These are phyloP conservation scores for Penicillium aurantiogriseum DNA, from an alignment of 2,329 filamentous ascomycete species.

Conservation along the genomic window DNA sequence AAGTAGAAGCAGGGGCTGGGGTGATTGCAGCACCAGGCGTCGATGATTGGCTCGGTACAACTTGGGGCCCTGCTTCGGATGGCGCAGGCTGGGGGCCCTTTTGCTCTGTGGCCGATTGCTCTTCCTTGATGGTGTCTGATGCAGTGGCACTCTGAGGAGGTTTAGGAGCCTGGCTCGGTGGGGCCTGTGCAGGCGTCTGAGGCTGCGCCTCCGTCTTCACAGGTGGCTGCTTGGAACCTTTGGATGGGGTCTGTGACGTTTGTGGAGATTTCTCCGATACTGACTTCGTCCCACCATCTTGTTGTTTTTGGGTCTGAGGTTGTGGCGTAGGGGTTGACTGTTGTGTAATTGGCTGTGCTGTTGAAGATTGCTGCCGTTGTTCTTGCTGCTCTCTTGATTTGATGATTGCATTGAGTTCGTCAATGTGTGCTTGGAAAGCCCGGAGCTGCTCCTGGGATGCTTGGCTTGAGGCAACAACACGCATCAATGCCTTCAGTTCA, in stretches of 20 bases:
- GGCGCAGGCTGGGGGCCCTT: slow-evolving; percentile 12
- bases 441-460: slow-evolving; percentile 50
- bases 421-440: slow-evolving; percentile 52
- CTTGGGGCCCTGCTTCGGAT: slow-evolving; percentile 6
- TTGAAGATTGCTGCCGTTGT: slow-evolving; percentile 28
- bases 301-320: slow-evolving; percentile 31
- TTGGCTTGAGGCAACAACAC: slow-evolving; percentile 51
- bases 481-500: slow-evolving; percentile 52
- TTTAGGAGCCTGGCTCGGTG: background rate
- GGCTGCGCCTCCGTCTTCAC: slow-evolving; percentile 6
- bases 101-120: slow-evolving; percentile 19
- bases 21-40: slow-evolving; percentile 7
- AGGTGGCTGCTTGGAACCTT: slow-evolving; percentile 10
- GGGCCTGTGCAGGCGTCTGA: slow-evolving; percentile 9
- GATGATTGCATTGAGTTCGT: slow-evolving; percentile 52
- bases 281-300: slow-evolving; percentile 19
- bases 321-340: slow-evolving; percentile 15
- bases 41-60: slow-evolving; percentile 15
- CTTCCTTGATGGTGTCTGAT: slow-evolving; percentile 30
- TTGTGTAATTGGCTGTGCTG: slow-evolving; percentile 10
- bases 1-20: slow-evolving; percentile 11
- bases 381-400: slow-evolving; percentile 45
- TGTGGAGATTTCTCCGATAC: slow-evolving; percentile 13
- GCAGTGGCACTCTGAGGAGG: slow-evolving; percentile 14
- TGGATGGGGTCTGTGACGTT: slow-evolving; percentile 14